These are phyloP conservation scores for Leersia perrieri DNA, from an alignment of 176 grass and related monocot genomes.

Conservation along the genomic window DNA sequence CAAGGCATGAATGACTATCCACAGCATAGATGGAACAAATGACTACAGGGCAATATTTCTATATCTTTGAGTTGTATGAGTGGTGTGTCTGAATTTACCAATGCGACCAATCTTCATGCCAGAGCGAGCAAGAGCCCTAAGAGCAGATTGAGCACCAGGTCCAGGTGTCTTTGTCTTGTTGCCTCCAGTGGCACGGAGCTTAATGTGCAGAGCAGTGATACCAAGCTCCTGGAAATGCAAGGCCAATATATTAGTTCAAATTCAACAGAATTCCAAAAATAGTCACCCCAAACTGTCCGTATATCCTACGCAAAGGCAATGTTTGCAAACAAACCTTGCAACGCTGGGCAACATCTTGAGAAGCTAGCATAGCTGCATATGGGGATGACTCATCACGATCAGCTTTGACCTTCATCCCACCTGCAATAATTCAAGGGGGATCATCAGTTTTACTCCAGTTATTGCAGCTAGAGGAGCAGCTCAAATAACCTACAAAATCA, in stretches of 20 bases:
- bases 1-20: neutral
- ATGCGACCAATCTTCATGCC: constrained; percentile 77
- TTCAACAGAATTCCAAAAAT: neutral
- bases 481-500: neutral
- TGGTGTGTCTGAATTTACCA: constrained; percentile 36
- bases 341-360: constrained; percentile 65
- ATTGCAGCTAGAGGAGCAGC: neutral
- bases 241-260: neutral
- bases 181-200: constrained; percentile 65
- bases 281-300: neutral
- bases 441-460: neutral
- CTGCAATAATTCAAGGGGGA: constrained; percentile 16
- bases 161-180: constrained; percentile 77
- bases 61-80: neutral
- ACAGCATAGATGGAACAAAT: neutral
- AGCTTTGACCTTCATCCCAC: constrained; percentile 82
- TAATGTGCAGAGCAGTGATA: constrained; percentile 77
- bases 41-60: neutral
- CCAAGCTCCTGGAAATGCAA: constrained; percentile 54
- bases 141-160: constrained; percentile 73
- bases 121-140: constrained; percentile 68
- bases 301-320: neutral
- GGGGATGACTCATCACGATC: constrained; percentile 77
- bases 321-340: constrained; percentile 53
- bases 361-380: constrained; percentile 83